Conservation (phyloP, 495 filamentous ascomycete genomes). For the Penicillium canariense region DNA sequence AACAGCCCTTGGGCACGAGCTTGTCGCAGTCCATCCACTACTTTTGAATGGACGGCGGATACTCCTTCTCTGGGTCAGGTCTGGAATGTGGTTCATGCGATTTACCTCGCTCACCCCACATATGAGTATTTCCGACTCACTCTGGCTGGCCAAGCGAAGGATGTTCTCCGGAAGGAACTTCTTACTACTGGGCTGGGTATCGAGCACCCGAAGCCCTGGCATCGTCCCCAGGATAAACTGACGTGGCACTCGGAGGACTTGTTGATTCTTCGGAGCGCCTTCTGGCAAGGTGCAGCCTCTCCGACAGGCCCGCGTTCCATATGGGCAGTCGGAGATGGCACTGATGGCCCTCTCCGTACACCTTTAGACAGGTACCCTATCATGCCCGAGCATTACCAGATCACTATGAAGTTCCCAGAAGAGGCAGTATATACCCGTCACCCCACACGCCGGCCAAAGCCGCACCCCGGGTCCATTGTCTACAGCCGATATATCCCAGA, state of each 20-base stretch:
- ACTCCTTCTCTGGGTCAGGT: conserved; percentile 55
- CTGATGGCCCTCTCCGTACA: conserved; percentile 34
- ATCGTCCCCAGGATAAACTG: conserved; percentile 20
- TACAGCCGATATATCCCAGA: conserved; percentile 70
- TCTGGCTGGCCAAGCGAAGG: conserved; percentile 38
- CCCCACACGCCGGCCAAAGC: conserved; percentile 60
- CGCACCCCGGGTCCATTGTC: conserved; percentile 55
- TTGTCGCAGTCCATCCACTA: conserved; percentile 36
- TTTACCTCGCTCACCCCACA: conserved; percentile 53
- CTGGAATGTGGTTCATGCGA: conserved; percentile 60
- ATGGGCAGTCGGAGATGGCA: conserved; percentile 48
- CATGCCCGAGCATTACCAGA: conserved; percentile 52
- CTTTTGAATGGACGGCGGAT: conserved; percentile 38
- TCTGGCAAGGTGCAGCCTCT: conserved; percentile 69
- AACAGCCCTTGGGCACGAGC: conserved; percentile 49
- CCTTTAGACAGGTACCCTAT: conserved; percentile 46
- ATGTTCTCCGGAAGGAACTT: conserved; percentile 47
- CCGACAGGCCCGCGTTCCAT: conserved; percentile 61
- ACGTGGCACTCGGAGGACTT: conserved; percentile 23
- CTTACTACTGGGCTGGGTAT: conserved; percentile 52
- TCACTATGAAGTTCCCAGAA: conserved; percentile 52
- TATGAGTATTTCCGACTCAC: conserved; percentile 54
- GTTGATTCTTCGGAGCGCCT: conserved; percentile 44
- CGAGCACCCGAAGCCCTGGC: conserved; percentile 42
- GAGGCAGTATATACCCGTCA: conserved; percentile 51